Conservation (phyloP, 805 yeast species). For the Danielia reshetovae region DNA sequence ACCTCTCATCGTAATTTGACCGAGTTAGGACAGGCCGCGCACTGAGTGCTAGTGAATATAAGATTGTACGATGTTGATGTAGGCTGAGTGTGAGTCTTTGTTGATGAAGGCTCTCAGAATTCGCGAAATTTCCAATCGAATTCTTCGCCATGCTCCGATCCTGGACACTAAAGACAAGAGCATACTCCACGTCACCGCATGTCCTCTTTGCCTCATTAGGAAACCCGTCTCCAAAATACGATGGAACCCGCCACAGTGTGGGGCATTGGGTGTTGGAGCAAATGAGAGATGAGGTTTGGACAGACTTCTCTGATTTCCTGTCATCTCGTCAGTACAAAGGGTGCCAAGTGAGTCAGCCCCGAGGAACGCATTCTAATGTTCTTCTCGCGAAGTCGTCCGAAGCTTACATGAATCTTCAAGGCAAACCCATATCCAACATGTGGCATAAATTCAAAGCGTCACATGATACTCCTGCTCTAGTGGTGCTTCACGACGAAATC, state of each 20-base stretch:
- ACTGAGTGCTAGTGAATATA: neutral
- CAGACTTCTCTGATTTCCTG: too few relatives aligned
- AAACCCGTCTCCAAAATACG: slow-evolving; percentile 65
- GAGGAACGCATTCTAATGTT: slow-evolving; percentile 15
- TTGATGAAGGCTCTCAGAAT: too few relatives aligned
- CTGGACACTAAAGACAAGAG: neutral
- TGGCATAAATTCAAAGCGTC: slow-evolving; percentile 37
- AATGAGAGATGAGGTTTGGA: slow-evolving; percentile 24
- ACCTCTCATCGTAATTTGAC: slow-evolving; percentile 26
- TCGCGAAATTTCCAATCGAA: too few relatives aligned
- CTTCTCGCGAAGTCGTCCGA: slow-evolving; percentile 49
- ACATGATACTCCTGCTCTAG: slow-evolving; percentile 18
- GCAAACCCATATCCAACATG: slow-evolving; percentile 47
- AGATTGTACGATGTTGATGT: too few relatives aligned
- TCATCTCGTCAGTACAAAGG: too few relatives aligned
- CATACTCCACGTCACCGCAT: neutral
- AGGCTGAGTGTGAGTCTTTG: too few relatives aligned
- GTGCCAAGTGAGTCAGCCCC: neutral
- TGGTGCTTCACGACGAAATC: slow-evolving; percentile 79
- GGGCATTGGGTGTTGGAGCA: slow-evolving; percentile 57
- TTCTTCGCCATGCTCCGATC: neutral
- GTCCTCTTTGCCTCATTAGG: slow-evolving; percentile 50
- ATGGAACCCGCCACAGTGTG: slow-evolving; percentile 70
- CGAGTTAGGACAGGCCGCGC: slow-evolving; percentile 16
- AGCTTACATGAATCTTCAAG: slow-evolving; percentile 69